phyloP scores from a whole-genome alignment of 2,329 filamentous ascomycete species.

The Colletotrichum tabaci region DNA sequence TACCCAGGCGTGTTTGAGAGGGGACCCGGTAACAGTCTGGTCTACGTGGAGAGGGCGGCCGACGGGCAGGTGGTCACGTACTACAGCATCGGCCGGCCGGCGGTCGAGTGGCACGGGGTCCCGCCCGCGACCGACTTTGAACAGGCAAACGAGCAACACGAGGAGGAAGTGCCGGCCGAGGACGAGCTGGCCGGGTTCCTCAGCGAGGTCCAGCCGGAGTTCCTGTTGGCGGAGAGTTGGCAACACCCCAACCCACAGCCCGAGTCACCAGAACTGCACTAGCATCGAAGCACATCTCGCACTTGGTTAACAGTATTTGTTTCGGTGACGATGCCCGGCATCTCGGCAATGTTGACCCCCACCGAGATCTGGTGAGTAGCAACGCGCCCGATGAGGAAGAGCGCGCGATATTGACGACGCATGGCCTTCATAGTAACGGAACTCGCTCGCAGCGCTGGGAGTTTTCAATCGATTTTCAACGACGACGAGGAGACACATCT shows the following conservation, averaged over 20 bases:
- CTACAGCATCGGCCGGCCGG: background rate
- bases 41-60: background rate
- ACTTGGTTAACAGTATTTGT: rapidly evolving
- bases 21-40: background rate
- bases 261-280: too few relatives aligned
- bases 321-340: background rate
- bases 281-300: too few relatives aligned
- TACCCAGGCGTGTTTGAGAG: background rate
- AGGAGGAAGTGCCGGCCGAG: background rate
- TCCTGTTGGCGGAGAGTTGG: background rate
- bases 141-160: background rate
- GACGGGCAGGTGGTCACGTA: background rate
- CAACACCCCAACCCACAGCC: background rate
- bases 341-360: too few relatives aligned
- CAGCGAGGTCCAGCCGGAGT: background rate
- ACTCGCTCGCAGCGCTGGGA: background rate
- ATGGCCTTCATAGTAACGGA: too few relatives aligned
- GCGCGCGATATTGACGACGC: too few relatives aligned
- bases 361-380: too few relatives aligned
- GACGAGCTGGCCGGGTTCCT: too few relatives aligned
- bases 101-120: background rate
- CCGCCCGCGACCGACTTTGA: background rate
- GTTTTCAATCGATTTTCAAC: background rate
- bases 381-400: too few relatives aligned
- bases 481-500: too few relatives aligned